Percentiles rank a stretch among this genome's conserved stretches.
These are phyloP conservation scores for Suillus subaureus DNA, from an alignment of 768 basidiomycete genomes.

Conservation along the genomic window DNA sequence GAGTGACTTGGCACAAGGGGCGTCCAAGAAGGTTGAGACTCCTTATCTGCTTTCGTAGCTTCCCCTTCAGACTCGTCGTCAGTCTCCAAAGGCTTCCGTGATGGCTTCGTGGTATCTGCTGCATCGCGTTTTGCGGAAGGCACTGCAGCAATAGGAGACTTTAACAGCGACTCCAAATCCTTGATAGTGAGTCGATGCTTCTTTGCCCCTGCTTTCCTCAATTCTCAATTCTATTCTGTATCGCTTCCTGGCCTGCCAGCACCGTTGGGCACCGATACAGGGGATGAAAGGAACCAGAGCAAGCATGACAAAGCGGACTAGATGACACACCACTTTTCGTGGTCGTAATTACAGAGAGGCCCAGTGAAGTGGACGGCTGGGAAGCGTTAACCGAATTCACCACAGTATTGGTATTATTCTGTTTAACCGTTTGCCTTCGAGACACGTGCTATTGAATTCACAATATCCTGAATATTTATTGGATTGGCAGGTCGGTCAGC, in stretches of 20 bases:
- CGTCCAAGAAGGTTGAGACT: constrained; percentile 12
- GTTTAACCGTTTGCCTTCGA: background rate
- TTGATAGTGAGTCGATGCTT: constrained; percentile 36
- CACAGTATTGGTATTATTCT: background rate
- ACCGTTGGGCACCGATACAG: constrained; percentile 54
- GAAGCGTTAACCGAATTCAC: background rate
- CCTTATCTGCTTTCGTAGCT: background rate
- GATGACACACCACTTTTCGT: constrained; percentile 8
- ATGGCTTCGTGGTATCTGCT: constrained; percentile 2
- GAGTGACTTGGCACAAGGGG: constrained; percentile 34
- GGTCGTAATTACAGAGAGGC: constrained; percentile 1
- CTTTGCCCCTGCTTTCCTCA: constrained; percentile 31
- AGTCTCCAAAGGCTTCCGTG: background rate
- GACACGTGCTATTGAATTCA: constrained; percentile 1
- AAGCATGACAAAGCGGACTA: constrained; percentile 44
- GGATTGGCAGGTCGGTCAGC: background rate
- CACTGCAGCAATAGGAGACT: constrained; percentile 20
- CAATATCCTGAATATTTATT: background rate
- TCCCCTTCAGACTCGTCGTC: constrained; percentile 8
- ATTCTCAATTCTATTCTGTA: constrained; percentile 49
- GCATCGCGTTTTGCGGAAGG: constrained; percentile 11
- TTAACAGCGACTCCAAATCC: constrained; percentile 41
- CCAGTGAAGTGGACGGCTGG: background rate
- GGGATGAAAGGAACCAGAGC: constrained; percentile 48
- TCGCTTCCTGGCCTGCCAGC: constrained; percentile 41